phyloP scores from a whole-genome alignment of 352 stramenopile genomes.

The Globisporangium solare region DNA sequence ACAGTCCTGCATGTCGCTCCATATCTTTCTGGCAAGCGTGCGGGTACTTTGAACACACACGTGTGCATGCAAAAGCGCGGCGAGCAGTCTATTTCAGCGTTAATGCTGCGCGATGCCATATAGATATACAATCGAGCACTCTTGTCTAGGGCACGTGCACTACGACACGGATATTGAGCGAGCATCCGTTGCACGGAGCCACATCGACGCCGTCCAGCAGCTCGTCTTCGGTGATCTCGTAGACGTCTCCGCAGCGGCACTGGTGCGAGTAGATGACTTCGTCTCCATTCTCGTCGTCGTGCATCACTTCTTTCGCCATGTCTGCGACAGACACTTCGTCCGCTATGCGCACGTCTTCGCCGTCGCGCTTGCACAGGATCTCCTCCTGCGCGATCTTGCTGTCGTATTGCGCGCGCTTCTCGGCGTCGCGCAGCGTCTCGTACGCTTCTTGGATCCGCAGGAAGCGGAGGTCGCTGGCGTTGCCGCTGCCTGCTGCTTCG shows the following conservation, averaged over 20 bases:
- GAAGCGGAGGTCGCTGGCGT: conserved; percentile 18
- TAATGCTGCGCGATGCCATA: too few relatives aligned
- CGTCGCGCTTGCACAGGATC: conserved; percentile 28
- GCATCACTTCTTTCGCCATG: conserved; percentile 41
- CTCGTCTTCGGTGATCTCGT: conserved; percentile 62
- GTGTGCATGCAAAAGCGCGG: too few relatives aligned
- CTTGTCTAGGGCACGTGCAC: conserved; percentile 18
- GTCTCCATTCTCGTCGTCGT: conserved; percentile 27
- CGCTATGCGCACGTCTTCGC: conserved; percentile 54
- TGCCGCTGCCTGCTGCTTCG: conserved; percentile 12
- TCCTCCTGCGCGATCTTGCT: conserved; percentile 31
- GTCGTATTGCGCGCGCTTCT: conserved; percentile 50
- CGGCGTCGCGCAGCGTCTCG: conserved; percentile 48
- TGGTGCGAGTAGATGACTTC: conserved; percentile 52
- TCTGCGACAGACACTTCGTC: conserved; percentile 45
- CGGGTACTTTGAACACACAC: too few relatives aligned
- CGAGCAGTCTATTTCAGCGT: too few relatives aligned
- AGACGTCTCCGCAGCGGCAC: conserved; percentile 72
- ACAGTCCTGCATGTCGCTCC: too few relatives aligned
- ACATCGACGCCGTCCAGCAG: conserved; percentile 61
- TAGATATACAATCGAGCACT: too few relatives aligned
- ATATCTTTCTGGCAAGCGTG: too few relatives aligned
- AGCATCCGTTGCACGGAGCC: conserved; percentile 77
- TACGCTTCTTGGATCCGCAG: conserved; percentile 63
- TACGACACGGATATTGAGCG: conserved; percentile 70